Base-by-base conservation (phyloP, 2,329 filamentous ascomycete genomes). In the Lachnellula occidentalis region DNA sequence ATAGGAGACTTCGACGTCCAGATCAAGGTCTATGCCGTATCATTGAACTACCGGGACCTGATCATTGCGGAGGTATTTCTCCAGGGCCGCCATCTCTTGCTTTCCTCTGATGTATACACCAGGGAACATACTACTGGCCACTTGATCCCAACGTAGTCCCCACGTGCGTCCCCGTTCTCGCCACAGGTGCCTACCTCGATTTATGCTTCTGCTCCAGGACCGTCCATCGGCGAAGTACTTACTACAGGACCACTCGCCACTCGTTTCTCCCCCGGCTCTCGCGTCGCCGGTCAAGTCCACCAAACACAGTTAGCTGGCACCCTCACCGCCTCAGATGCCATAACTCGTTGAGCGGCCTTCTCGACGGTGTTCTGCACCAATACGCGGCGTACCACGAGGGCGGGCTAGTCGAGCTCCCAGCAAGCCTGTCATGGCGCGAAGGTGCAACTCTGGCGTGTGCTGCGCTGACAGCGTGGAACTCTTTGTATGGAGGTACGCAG, bases 381-480 rank as follows among this genome's bases (percentile, higher is more conserved):
- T 74, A 74, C 55, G 70, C 71, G 24, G 69, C 71, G 45, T 74
- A 76, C 55, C 68, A 71, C 0, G 73, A 70, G 2, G 63, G 67
- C 34, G 68, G 69, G 12, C 75, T 88, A 4, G 81, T 87, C 6
- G 65, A 70, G 42, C 74, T 78, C 58, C 84, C 85, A 0, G 62
- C 63, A 11, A 73, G 72, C 19, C 65, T 81, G 6, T 72, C 58
- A 43, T 72, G 69, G 36, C 50, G 70, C 0, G 76, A 80, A 50
- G 73, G 73, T 1, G 70, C 73, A 4, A 78, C 74, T 8, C 62
- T 81, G 17, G 72, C 76, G 0, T 78, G 78, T 58, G 76, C 75
- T 2, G 73, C 72, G 3, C 62, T 76, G 42, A 80, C 79, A 1
- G 78, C 78, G 0, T 79, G 74, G 74, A 80, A 78, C 67, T 71